Conservation (phyloP, 2,329 filamentous ascomycete genomes). For the Microascus cirrosus region DNA sequence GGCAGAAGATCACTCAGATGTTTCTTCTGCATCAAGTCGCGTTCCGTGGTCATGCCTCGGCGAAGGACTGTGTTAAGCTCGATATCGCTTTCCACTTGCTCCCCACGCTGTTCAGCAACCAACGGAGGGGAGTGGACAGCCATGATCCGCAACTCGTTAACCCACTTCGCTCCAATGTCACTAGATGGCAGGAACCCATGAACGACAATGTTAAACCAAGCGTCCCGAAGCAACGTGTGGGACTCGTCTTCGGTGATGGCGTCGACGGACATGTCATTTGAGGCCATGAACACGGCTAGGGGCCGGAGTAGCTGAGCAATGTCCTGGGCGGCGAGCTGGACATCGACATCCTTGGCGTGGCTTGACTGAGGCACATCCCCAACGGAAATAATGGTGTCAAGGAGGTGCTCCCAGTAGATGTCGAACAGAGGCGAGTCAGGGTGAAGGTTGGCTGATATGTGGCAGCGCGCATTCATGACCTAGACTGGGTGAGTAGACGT, state of each 20-base stretch:
- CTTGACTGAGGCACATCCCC: constrained; percentile 72
- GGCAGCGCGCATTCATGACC: constrained; percentile 68
- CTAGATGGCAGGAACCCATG: constrained; percentile 79
- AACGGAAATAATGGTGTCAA: constrained; percentile 82
- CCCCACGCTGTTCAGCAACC: constrained; percentile 77
- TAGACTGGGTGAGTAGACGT: constrained; percentile 16
- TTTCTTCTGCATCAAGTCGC: constrained; percentile 71
- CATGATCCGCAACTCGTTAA: constrained; percentile 69
- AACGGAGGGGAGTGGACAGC: constrained; percentile 80
- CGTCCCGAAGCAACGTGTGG: constrained; percentile 68
- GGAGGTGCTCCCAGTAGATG: constrained; percentile 71
- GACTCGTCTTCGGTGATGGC: constrained; percentile 53
- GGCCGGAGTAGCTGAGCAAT: constrained; percentile 82
- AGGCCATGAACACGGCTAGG: constrained; percentile 72
- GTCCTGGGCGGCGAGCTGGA: constrained; percentile 73
- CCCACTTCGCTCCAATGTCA: constrained; percentile 58
- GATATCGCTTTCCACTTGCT: constrained; percentile 89
- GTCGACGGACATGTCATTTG: constrained; percentile 42
- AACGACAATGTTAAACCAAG: constrained; percentile 96
- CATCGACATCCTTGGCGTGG: constrained; percentile 63
- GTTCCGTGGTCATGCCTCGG: constrained; percentile 70
- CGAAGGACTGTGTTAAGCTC: constrained; percentile 90
- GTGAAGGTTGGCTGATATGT: constrained; percentile 60
- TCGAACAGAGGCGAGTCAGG: constrained; percentile 66
- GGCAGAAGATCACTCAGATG: constrained; percentile 65